phyloP scores from a whole-genome alignment of 2,329 filamentous ascomycete species.

The Nothophoma quercina region DNA sequence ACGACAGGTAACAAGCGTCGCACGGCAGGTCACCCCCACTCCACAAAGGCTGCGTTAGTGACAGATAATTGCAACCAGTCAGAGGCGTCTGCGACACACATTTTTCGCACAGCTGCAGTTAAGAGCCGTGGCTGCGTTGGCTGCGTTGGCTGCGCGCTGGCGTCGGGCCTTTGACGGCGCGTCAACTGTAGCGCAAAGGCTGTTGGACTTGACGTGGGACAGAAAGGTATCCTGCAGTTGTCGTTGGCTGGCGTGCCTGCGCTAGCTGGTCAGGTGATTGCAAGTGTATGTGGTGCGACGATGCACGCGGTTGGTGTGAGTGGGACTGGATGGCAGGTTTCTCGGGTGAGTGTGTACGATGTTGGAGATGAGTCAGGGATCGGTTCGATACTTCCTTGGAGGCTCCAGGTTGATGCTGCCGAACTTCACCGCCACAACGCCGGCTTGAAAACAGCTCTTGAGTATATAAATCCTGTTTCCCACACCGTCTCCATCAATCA shows the following conservation, averaged over 20 bases:
- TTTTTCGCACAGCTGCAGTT: constrained; percentile 2
- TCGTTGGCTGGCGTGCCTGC: constrained; percentile 19
- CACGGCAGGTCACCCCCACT: constrained; percentile 3
- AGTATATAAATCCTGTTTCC: too few species aligned
- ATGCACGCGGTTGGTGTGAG: constrained; percentile 11
- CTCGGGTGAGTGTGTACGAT: not conserved
- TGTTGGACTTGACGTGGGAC: constrained; percentile 17
- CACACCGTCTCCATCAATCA: not conserved
- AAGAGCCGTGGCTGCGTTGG: constrained; percentile 11
- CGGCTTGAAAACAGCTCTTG: too few species aligned
- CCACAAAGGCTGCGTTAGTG: constrained; percentile 1
- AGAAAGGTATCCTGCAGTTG: constrained; percentile 11
- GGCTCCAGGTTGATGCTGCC: not conserved
- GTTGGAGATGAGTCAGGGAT: not conserved
- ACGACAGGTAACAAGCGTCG: too few species aligned
- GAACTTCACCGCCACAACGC: too few species aligned
- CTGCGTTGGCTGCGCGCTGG: not conserved
- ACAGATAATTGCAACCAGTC: constrained; percentile 10
- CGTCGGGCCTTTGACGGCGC: constrained; percentile 15
- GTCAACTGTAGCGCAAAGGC: constrained; percentile 16
- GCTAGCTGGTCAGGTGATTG: constrained; percentile 22
- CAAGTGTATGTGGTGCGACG: constrained; percentile 16
- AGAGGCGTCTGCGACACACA: not conserved
- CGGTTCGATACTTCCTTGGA: not conserved
- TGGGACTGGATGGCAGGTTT: constrained; percentile 5